A percentile compares a stretch with the other conserved stretches of the same genome.
phyloP scores from a whole-genome alignment of 208 protist species.

The Trypanosoma rangeli region DNA sequence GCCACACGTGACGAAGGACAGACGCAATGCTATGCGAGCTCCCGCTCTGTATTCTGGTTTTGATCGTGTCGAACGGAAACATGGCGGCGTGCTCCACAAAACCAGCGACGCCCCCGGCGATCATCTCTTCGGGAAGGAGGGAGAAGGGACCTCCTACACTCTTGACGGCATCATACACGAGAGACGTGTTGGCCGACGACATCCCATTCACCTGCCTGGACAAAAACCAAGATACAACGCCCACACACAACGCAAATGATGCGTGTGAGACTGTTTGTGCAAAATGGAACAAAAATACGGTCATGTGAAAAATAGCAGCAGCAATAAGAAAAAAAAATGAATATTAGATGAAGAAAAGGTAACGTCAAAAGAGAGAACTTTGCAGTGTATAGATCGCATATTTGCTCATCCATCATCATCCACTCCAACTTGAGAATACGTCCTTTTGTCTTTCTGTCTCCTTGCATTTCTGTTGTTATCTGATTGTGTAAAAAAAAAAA shows the following conservation, averaged over 20 bases:
- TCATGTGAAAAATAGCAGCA: too few species aligned
- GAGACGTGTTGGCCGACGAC: conserved; percentile 3
- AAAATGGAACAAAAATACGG: neutral
- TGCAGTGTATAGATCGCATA: too few species aligned
- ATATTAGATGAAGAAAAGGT: too few species aligned
- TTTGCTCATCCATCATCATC: too few species aligned
- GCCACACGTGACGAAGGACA: conserved; percentile 38
- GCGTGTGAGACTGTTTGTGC: neutral
- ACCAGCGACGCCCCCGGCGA: conserved; percentile 82
- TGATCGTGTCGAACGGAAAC: conserved; percentile 95
- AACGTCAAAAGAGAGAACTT: too few species aligned
- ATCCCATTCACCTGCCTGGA: conserved; percentile 6
- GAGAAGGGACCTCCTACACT: conserved; percentile 26
- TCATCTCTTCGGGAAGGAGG: conserved; percentile 50
- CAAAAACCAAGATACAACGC: neutral
- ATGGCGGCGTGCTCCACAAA: conserved; percentile 92
- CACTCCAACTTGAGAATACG: too few species aligned
- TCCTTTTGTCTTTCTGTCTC: too few species aligned
- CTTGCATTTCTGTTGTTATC: too few species aligned
- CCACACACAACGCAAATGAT: neutral
- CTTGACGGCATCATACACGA: neutral
- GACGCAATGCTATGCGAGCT: conserved; percentile 29
- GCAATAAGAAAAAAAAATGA: too few species aligned
- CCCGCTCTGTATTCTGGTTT: conserved; percentile 86
- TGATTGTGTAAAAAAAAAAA: conserved; percentile 1